These are phyloP conservation scores for Fusarium equiseti DNA, from an alignment of 2,329 filamentous ascomycete species.

Conservation along the genomic window DNA sequence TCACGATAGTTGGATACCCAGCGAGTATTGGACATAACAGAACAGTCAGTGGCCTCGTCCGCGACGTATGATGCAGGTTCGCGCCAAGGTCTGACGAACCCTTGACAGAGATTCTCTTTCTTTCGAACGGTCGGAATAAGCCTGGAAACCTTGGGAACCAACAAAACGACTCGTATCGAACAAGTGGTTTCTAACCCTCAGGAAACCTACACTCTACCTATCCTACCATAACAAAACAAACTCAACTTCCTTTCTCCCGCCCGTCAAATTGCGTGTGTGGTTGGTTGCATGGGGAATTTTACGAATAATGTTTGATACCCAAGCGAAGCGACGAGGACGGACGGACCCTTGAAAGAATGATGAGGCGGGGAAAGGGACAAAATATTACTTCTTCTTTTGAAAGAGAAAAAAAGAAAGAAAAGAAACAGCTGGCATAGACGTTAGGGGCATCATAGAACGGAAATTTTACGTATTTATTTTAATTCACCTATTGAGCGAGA, in stretches of 20 bases:
- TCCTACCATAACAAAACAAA: slow-evolving; percentile 37
- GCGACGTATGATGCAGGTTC: slow-evolving; percentile 7
- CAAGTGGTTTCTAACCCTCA: neutral
- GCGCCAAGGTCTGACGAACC: neutral
- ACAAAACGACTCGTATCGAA: slow-evolving; percentile 6
- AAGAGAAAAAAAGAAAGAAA: slow-evolving; percentile 23
- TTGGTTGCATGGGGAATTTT: slow-evolving; percentile 40
- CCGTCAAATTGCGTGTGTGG: slow-evolving; percentile 33
- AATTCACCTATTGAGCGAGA: slow-evolving; percentile 21
- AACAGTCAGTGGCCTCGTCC: neutral
- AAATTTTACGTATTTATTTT: slow-evolving; percentile 38
- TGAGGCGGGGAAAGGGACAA: neutral
- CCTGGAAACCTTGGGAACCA: neutral
- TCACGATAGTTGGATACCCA: slow-evolving; percentile 56
- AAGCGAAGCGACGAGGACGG: slow-evolving; percentile 23
- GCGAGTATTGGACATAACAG: slow-evolving; percentile 30
- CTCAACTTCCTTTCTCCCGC: slow-evolving; percentile 29
- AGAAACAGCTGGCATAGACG: slow-evolving; percentile 35
- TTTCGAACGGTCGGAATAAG: slow-evolving; percentile 17
- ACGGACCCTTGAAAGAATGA: neutral
- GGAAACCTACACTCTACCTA: slow-evolving; percentile 13
- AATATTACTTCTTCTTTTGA: neutral
- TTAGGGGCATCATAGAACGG: slow-evolving; percentile 39
- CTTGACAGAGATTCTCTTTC: slow-evolving; percentile 22
- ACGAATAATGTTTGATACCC: slow-evolving; percentile 45